A percentile compares a stretch with the other conserved stretches of the same genome.
Evolutionary conservation across 345 rosid species (phyloP).

Genomic region (Iberis pinnata): DNA sequence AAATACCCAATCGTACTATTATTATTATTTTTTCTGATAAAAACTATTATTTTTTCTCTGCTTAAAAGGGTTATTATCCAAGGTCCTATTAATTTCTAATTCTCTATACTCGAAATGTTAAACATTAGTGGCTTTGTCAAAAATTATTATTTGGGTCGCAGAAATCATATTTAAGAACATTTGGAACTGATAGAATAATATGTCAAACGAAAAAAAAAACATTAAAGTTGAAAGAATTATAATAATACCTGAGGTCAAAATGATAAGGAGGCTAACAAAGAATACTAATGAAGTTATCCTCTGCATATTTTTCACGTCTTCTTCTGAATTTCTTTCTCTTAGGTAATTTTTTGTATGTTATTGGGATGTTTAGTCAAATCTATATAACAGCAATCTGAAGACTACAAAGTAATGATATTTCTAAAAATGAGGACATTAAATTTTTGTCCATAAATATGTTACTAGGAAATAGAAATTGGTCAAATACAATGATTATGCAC

Average conservation of each 20-base stretch:
- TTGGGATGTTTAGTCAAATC: neutral
- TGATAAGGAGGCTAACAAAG: conserved; percentile 10
- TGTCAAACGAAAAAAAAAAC: neutral
- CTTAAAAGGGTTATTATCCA: too few relatives aligned
- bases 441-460: neutral
- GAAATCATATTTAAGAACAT: neutral
- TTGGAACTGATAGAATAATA: neutral
- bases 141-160: neutral
- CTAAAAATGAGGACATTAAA: neutral
- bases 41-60: too few relatives aligned
- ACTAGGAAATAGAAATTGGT: too few relatives aligned
- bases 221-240: neutral
- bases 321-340: neutral
- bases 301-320: neutral
- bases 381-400: neutral
- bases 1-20: too few relatives aligned
- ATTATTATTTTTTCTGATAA: too few relatives aligned
- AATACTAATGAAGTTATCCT: neutral
- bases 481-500: too few relatives aligned
- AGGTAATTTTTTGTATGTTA: neutral
- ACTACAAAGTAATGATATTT: neutral
- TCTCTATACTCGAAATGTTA: too few relatives aligned
- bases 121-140: neutral
- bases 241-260: conserved; percentile 14
- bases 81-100: too few relatives aligned